Conservation (phyloP, 768 basidiomycete species). For the Thelephora ganbajun region DNA sequence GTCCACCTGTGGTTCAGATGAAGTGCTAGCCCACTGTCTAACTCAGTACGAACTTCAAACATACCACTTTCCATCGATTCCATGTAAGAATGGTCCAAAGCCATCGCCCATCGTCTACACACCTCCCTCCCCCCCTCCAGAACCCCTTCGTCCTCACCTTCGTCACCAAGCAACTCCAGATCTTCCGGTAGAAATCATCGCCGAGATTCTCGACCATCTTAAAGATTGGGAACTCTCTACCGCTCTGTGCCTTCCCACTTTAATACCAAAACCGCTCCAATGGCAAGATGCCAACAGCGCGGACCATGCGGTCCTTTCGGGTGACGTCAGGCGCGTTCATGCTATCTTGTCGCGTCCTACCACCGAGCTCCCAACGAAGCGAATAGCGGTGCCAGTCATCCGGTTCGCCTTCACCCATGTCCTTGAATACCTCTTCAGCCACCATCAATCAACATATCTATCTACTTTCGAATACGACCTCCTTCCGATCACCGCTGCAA, state of each 20-base stretch:
- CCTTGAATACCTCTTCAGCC: conserved; percentile 58
- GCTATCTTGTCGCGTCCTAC: conserved; percentile 33
- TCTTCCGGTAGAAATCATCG: conserved; percentile 64
- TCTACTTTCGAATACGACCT: conserved; percentile 50
- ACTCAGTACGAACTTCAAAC: conserved; percentile 64
- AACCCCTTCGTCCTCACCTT: conserved; percentile 11
- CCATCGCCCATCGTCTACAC: conserved; percentile 1
- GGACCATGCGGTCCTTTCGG: conserved; percentile 62
- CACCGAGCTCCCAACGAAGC: conserved; percentile 46
- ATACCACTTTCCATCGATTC: conserved; percentile 39
- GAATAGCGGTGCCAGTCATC: conserved; percentile 52
- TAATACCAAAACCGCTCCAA: conserved; percentile 45
- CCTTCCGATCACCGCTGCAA: conserved; percentile 67
- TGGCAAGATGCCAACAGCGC: conserved; percentile 60
- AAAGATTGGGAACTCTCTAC: conserved; percentile 79
- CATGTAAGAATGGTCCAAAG: conserved; percentile 11
- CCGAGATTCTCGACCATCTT: conserved; percentile 63
- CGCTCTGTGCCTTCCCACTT: conserved; percentile 63
- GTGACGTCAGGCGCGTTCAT: conserved; percentile 43
- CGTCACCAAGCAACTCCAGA: conserved; percentile 30
- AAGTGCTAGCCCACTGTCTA: conserved; percentile 56
- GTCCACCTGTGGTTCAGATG: conserved; percentile 46
- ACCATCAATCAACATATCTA: conserved; percentile 51
- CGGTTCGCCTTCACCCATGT: conserved; percentile 67
- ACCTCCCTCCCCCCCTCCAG: conserved; percentile 6